Conservation (phyloP, 495 filamentous ascomycete species). For the Amniculicola lignicola region DNA sequence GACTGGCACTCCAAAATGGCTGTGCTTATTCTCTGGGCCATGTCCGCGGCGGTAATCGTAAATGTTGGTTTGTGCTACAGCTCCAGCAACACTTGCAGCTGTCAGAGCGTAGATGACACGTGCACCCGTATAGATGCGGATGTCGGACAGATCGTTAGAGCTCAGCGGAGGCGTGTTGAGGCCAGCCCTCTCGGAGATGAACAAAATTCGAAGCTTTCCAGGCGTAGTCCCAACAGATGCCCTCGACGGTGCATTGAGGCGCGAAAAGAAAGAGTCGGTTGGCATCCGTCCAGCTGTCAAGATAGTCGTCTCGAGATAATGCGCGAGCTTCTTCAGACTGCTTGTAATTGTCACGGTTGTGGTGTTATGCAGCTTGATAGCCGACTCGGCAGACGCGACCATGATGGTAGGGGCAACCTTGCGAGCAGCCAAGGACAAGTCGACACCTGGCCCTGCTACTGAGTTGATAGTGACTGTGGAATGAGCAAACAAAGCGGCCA, state of each 20-base stretch:
- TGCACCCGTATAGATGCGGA: conserved; percentile 75
- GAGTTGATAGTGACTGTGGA: conserved; percentile 86
- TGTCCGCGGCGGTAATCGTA: conserved; percentile 76
- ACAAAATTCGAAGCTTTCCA: conserved; percentile 72
- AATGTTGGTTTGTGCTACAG: conserved; percentile 75
- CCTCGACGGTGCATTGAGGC: conserved; percentile 59
- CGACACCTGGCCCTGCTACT: conserved; percentile 65
- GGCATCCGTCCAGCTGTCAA: conserved; percentile 76
- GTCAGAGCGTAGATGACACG: conserved; percentile 84
- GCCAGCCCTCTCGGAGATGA: conserved; percentile 59
- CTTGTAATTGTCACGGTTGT: conserved; percentile 52
- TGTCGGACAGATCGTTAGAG: conserved; percentile 66
- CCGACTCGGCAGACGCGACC: conserved; percentile 70
- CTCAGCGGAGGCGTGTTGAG: conserved; percentile 54
- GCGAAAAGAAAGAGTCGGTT: conserved; percentile 56
- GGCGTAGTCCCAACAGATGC: conserved; percentile 63
- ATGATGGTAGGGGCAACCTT: conserved; percentile 79
- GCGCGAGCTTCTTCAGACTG: conserved; percentile 55
- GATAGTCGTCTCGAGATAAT: conserved; percentile 65
- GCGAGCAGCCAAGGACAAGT: conserved; percentile 68
- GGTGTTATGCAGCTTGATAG: conserved; percentile 61
- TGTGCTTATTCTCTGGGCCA: conserved; percentile 43
- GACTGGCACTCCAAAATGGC: conserved; percentile 80
- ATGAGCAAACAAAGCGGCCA: conserved; percentile 79
- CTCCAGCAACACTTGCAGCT: conserved; percentile 76